Evolutionary conservation across 1,139 yeast species (phyloP).

Genomic region (Keqinozyma sinolaborantium): DNA sequence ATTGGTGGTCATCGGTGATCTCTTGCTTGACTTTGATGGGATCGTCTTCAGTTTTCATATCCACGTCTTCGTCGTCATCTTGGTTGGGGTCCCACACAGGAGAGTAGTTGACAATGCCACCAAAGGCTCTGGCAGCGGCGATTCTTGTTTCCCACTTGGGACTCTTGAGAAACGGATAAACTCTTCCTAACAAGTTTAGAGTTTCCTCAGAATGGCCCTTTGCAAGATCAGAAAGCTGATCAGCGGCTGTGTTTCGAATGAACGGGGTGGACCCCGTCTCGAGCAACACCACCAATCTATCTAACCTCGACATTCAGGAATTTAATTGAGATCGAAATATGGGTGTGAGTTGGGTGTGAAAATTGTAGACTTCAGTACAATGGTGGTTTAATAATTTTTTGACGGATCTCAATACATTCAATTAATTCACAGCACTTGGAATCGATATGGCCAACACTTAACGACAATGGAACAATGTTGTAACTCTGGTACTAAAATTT

Average conservation of each 20-base stretch:
- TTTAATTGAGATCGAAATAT: too few relatives aligned
- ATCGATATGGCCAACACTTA: too few relatives aligned
- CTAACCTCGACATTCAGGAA: constrained; percentile 50
- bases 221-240: constrained; percentile 91
- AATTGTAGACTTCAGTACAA: too few relatives aligned
- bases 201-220: constrained; percentile 94
- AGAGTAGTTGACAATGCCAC: constrained; percentile 83
- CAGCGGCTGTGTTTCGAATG: constrained; percentile 95
- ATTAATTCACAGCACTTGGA: too few relatives aligned
- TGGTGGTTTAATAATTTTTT: neutral
- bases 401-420: neutral
- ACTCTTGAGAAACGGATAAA: constrained; percentile 82
- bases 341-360: too few relatives aligned
- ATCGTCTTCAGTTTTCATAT: constrained; percentile 3
- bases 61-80: constrained; percentile 17
- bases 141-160: constrained; percentile 95
- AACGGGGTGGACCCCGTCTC: constrained; percentile 96
- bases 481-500: too few relatives aligned
- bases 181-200: constrained; percentile 77
- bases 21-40: constrained; percentile 28
- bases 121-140: constrained; percentile 92
- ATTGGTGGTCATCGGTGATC: constrained; percentile 10
- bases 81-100: constrained; percentile 82
- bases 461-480: too few relatives aligned
- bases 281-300: constrained; percentile 70